Evolutionary conservation across 2,329 filamentous ascomycete genomes (phyloP), one percentile per base, ranked within the genome.

Genomic region (Davidsoniella eucalypti): DNA sequence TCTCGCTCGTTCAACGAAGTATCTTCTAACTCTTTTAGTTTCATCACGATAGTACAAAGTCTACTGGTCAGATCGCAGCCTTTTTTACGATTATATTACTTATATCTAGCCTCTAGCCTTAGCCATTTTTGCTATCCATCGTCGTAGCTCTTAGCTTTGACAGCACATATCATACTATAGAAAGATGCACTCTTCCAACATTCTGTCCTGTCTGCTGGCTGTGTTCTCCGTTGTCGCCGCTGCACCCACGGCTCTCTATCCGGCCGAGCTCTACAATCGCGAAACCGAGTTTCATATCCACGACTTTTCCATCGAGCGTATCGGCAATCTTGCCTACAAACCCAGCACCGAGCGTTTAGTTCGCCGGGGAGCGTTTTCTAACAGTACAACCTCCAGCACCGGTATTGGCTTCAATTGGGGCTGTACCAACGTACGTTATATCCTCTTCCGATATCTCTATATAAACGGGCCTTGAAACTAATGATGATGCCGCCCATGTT

Each of bases 341-440:
- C 2, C 44, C 29, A 14, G 8, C 9, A 33, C 5, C 29, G 26
- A 21, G 9, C 47, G 12, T 17, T 2, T 42, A 23, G 37, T 16
- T 16, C 38, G 38, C 17, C 38, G 38, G n/a, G n/a, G 26, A 7
- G 3, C 14, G 9, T 14, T 36, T 12, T 12, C 45, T 21, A 48
- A 52, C 21, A 36, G 39, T 14, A 49, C 41, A 3, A 44, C 47
- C 4, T 17, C 43, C 12, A 39, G 48, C 17, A 50, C 5, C n/a
- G 40, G 21, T n/a, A 25, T 53, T 9, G 51, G 51, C 5, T 47
- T 47, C n/a, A 53, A 53, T 23, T 53, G 51, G 51, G 44, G 39
- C 26, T 53, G 51, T 47, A 53, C 44, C 39, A 50, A 46, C n/a
- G 51, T 53, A 47, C 8, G 51, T 49, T n/a, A 18, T 16, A 5